Evolutionary conservation across 345 rosid genomes (phyloP), one percentile per base, ranked within the genome.

Genomic region (Draba incana): DNA sequence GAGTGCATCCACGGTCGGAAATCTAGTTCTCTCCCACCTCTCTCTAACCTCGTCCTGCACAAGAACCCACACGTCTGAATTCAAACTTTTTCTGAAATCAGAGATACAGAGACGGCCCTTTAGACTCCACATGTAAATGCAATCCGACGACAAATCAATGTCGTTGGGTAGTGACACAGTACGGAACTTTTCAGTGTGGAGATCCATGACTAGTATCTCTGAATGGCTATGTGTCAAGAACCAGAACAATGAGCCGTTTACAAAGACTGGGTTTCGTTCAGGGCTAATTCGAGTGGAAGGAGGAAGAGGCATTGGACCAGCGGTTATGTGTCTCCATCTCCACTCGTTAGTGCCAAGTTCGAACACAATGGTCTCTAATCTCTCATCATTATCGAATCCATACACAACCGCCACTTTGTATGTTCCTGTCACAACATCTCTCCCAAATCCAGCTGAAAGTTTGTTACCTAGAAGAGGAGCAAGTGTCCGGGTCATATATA

Each of bases 231-330:
- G 11, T 28, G 12, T 2, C 16, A 31, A 42, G 43, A 66, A 42
- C 70, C 61, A 66, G 30, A 66, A 66, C 43, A 66, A 30, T 54
- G 62, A 66, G 61, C 61, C 70, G 12, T 66, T 66, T 4, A 42
- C 69, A 53, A 11, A 53, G 31, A 54, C 42, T 16, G 62, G 70
- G 52, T 42, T 53, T 28, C 52, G 30, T 3, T 28, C 15, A 42
- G 9, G 43, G 51, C 14, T 33, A 6, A 47, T 16, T 43, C 0
- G 30, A 43, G 5, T 8, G 38, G 2, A 31, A 20, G 20, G 20
- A 28, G 53, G 15, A 66, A 16, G 31, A 15, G 43, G 43, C 51
- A 65, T 30, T 28, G 50, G 28, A 27, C 50, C 41, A 53, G 28
- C 59, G 39, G 62, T 54, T 43, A 16, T 16, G 62, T 66, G 55